A percentile compares a stretch with the other conserved stretches of the same genome.
These are phyloP conservation scores for Magnaporthiopsis incrustans DNA, from an alignment of 2,329 filamentous ascomycete species.

Conservation along the genomic window DNA sequence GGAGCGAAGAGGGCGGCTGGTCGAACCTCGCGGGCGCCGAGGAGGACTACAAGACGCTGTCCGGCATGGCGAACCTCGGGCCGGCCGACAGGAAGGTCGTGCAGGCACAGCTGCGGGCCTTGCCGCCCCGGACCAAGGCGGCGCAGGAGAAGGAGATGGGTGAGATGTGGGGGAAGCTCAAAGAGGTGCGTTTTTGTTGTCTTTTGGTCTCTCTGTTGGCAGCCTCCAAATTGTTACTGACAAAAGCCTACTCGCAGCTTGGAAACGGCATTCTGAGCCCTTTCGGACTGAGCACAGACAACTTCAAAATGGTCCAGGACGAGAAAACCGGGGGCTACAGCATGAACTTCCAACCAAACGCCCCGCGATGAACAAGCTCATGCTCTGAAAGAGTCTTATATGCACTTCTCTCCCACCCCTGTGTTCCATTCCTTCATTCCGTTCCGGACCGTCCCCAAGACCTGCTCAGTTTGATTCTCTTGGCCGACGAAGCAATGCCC, in stretches of 20 bases:
- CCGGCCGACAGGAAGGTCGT: conserved; percentile 61
- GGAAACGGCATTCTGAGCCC: conserved; percentile 89
- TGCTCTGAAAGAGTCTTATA: too few relatives aligned
- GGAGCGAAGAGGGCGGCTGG: conserved; percentile 68
- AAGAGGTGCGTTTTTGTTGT: conserved; percentile 47
- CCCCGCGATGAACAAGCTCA: neutral
- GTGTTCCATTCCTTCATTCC: neutral
- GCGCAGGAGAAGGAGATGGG: conserved; percentile 83
- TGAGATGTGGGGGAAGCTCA: conserved; percentile 97
- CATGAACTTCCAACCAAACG: conserved; percentile 61
- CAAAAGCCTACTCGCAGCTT: conserved; percentile 35
- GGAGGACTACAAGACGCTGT: conserved; percentile 69
- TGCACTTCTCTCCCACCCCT: too few relatives aligned
- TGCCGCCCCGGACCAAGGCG: conserved; percentile 63
- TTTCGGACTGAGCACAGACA: conserved; percentile 88
- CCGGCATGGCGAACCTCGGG: conserved; percentile 50
- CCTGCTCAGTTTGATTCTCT: neutral
- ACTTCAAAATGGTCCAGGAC: conserved; percentile 91
- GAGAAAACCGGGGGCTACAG: conserved; percentile 86
- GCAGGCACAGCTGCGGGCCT: conserved; percentile 50
- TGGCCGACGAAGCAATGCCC: neutral
- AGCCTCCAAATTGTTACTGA: neutral
- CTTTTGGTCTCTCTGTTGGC: too few relatives aligned
- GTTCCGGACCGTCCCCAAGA: neutral
- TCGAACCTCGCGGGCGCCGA: conserved; percentile 67